phyloP scores from a whole-genome alignment of 108 stramenopile species.

The Mediolabrus comicus region DNA sequence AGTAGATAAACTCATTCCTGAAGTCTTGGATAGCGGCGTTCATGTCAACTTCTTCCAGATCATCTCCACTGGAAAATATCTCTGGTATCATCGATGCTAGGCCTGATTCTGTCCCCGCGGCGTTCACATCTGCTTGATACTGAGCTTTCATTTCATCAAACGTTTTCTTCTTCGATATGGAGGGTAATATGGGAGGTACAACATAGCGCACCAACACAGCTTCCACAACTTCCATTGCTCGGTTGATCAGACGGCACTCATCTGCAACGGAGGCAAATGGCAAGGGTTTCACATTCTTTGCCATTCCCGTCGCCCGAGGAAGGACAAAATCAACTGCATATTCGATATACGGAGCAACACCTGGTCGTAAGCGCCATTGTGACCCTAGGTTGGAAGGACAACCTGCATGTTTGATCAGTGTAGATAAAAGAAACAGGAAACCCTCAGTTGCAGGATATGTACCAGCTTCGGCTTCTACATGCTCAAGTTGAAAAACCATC shows the following conservation, averaged over 20 bases:
- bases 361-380: constrained; percentile 67
- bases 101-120: constrained; percentile 26
- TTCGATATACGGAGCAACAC: constrained; percentile 80
- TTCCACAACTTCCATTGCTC: constrained; percentile 70
- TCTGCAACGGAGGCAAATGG: constrained; percentile 63
- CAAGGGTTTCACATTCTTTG: constrained; percentile 28
- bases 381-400: constrained; percentile 71
- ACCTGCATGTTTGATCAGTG: constrained; percentile 60
- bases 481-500: constrained; percentile 78
- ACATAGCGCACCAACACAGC: constrained; percentile 64
- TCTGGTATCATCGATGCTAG: constrained; percentile 25
- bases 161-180: constrained; percentile 11
- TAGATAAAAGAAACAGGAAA: constrained; percentile 64
- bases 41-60: constrained; percentile 30
- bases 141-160: constrained; percentile 19
- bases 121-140: constrained; percentile 12
- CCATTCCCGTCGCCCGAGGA: constrained; percentile 58
- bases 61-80: constrained; percentile 13
- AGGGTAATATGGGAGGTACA: constrained; percentile 37
- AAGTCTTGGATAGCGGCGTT: constrained; percentile 35
- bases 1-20: constrained; percentile 16
- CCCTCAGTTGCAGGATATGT: constrained; percentile 80
- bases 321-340: constrained; percentile 74
- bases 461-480: constrained; percentile 68
- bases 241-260: constrained; percentile 56